Conservation (phyloP, 1,139 yeast species). For the Sugiyamaella japonica region DNA sequence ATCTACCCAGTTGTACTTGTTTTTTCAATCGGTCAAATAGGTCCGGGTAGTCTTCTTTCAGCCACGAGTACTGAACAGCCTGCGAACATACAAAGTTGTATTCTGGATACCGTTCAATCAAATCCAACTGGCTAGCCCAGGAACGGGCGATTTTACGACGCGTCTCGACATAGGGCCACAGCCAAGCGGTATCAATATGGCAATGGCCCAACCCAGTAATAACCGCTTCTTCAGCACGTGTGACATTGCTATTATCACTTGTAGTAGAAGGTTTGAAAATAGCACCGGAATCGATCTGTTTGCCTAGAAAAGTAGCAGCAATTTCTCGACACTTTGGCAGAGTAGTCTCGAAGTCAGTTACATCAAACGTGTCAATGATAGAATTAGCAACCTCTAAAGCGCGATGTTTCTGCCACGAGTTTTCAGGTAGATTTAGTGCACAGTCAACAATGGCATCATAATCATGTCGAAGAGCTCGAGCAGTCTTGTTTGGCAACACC, state of each 20-base stretch:
- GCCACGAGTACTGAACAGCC: conserved; percentile 93
- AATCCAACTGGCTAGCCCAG: conserved; percentile 86
- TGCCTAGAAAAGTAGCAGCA: conserved; percentile 66
- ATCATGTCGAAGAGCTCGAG: conserved; percentile 74
- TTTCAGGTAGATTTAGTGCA: conserved; percentile 75
- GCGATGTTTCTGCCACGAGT: conserved; percentile 76
- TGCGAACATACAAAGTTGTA: conserved; percentile 92
- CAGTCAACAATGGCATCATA: conserved; percentile 88
- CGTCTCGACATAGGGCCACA: conserved; percentile 97
- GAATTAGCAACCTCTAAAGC: conserved; percentile 76
- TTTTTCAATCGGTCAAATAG: conserved; percentile 61
- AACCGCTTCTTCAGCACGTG: conserved; percentile 26
- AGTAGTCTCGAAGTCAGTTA: conserved; percentile 46
- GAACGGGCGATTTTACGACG: conserved; percentile 86
- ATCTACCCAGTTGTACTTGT: conserved; percentile 69
- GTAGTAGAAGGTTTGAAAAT: conserved; percentile 49
- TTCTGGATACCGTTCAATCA: conserved; percentile 86
- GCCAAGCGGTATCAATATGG: conserved; percentile 96
- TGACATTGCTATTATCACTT: background rate
- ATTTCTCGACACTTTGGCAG: conserved; percentile 63
- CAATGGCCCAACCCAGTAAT: conserved; percentile 89
- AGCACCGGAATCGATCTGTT: conserved; percentile 57
- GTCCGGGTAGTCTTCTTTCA: conserved; percentile 78
- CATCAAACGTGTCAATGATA: conserved; percentile 81
- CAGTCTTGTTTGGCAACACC: conserved; percentile 81